Evolutionary conservation across 2,329 filamentous ascomycete genomes (phyloP).

Genomic region (Thermothelomyces thermophilus): DNA sequence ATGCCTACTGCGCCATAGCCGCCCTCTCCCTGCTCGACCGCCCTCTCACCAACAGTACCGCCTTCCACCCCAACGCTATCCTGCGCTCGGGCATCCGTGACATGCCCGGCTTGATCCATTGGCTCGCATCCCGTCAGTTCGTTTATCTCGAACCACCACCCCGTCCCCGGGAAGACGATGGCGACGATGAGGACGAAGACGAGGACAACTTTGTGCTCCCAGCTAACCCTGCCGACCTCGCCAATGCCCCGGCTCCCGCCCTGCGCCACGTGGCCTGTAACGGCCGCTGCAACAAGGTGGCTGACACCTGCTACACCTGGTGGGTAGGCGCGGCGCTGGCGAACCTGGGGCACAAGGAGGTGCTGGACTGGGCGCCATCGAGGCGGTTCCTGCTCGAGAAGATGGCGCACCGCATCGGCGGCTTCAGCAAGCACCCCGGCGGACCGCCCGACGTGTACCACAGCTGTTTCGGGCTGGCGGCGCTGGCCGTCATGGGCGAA

Average conservation of each 20-base stretch:
- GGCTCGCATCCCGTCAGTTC: slow-evolving; percentile 55
- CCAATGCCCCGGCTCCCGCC: slow-evolving; percentile 29
- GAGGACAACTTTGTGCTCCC: slow-evolving; percentile 29
- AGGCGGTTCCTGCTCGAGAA: slow-evolving; percentile 76
- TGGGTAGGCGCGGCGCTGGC: slow-evolving; percentile 69
- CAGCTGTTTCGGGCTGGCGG: slow-evolving; percentile 78
- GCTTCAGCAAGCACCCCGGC: slow-evolving; percentile 68
- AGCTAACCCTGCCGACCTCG: slow-evolving; percentile 31
- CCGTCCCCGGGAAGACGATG: slow-evolving; percentile 32
- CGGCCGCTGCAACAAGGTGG: slow-evolving; percentile 82
- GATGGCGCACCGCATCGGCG: slow-evolving; percentile 80
- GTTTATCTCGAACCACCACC: slow-evolving; percentile 40
- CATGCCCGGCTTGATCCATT: slow-evolving; percentile 36
- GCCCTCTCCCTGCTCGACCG: slow-evolving; percentile 70
- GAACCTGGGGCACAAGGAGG: slow-evolving; percentile 31
- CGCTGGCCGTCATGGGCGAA: slow-evolving; percentile 68
- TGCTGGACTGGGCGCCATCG: slow-evolving; percentile 55
- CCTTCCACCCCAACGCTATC: slow-evolving; percentile 28
- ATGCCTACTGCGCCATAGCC: slow-evolving; percentile 81
- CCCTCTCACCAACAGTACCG: slow-evolving; percentile 36
- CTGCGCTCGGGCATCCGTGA: slow-evolving; percentile 37
- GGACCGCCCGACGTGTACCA: slow-evolving; percentile 76
- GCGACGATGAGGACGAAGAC: slow-evolving; percentile 39
- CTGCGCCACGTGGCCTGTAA: slow-evolving; percentile 64
- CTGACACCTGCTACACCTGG: slow-evolving; percentile 94